Conservation (phyloP, 129 eudicot genomes). For the Smallanthus sonchifolius region DNA sequence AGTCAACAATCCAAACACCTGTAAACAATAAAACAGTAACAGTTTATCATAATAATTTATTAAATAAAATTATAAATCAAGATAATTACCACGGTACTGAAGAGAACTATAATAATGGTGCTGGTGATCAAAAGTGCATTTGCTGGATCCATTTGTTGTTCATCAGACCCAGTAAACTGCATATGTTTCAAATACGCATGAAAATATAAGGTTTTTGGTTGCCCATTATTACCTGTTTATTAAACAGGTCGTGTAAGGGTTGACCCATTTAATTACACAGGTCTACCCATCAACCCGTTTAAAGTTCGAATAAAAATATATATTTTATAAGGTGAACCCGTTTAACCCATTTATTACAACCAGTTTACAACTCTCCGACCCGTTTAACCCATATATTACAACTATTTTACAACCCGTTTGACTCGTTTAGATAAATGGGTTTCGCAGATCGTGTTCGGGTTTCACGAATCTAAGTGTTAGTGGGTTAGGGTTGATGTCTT, state of each 20-base stretch:
- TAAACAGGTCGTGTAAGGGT: no score
- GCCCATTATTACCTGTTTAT: neutral
- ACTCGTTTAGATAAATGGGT: no score
- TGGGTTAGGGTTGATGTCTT: no score
- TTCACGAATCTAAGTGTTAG: no score
- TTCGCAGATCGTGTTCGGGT: no score
- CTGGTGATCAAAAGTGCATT: slow-evolving; percentile 81
- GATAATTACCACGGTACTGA: slow-evolving; percentile 75
- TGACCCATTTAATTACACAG: no score
- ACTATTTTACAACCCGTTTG: no score
- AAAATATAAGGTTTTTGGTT: neutral
- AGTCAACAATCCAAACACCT: slow-evolving; percentile 80
- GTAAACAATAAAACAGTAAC: neutral
- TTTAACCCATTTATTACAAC: no score
- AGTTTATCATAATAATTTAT: neutral
- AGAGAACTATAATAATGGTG: slow-evolving; percentile 78
- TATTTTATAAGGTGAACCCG: no score
- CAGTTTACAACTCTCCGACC: no score
- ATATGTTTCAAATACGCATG: neutral
- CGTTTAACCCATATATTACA: no score
- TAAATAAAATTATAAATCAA: neutral
- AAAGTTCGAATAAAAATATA: no score
- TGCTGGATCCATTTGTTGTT: slow-evolving; percentile 63
- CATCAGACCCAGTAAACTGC: slow-evolving; percentile 80
- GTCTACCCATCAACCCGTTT: neutral